These are phyloP conservation scores for Eimeria praecox DNA, from an alignment of 169 alveolate genomes.

Conservation along the genomic window DNA sequence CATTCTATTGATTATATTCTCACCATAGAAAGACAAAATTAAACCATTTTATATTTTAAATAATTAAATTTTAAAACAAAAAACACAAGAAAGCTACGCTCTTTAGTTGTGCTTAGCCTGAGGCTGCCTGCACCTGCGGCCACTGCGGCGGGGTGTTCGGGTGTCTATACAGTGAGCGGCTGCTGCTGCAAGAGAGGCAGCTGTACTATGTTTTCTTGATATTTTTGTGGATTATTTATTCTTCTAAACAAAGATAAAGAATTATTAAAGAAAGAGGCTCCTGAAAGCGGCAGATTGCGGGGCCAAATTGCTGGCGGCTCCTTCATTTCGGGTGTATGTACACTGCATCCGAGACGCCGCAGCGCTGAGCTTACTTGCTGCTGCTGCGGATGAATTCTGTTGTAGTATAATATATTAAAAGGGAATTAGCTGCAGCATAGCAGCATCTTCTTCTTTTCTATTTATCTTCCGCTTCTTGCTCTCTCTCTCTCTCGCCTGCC, in stretches of 20 bases:
- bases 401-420: not conserved
- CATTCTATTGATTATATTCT: not conserved
- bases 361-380: too few species aligned
- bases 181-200: too few species aligned
- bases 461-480: not conserved
- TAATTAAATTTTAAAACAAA: not conserved
- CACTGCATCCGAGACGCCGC: constrained; percentile 16
- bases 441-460: constrained; percentile 8
- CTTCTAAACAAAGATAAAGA: not conserved
- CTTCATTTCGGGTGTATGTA: constrained; percentile 5
- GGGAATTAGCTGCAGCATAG: not conserved
- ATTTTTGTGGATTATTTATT: constrained; percentile 15
- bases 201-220: not conserved
- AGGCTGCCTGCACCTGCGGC: constrained; percentile 21
- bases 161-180: constrained; percentile 23
- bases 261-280: not conserved
- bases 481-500: too few species aligned
- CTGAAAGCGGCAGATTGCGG: not conserved
- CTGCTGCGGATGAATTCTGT: not conserved
- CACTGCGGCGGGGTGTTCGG: constrained; percentile 16
- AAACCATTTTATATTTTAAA: not conserved
- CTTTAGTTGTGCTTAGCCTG: not conserved
- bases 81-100: not conserved
- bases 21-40: not conserved
- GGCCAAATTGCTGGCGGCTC: not conserved